Base-by-base conservation (phyloP, 148 eudicot species). In the Camellia granthamiana region DNA sequence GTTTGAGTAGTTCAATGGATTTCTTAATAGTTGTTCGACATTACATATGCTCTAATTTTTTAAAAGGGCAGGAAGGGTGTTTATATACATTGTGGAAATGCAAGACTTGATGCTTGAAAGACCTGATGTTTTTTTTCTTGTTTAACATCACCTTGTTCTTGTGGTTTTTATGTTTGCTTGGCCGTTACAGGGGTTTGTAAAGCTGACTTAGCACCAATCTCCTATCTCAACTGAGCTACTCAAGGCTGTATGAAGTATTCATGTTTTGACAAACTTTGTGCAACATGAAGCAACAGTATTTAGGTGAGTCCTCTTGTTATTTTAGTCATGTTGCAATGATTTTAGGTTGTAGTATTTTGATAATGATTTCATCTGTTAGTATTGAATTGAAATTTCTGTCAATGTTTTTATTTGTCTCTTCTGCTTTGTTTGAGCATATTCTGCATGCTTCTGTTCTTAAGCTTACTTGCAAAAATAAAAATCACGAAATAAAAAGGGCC, bases 281-380 rank as follows among this genome's bases (percentile, higher is more conserved):
- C 47, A 72, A 23, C 41, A 51, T 72, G 12, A 72, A 49, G 75
- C 60, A 72, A 15, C 59, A 43, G 52, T 16, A 72, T 72, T 72
- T 72, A 60, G 52, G 75, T 72, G 59, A 72, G 75, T 72, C 42
- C 60, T 3, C 16, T 49, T 7, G 30, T 23, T 49, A 49, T 71
- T 72, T 16, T 72, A 51, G 42, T 47, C 75, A 54, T 44, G 56
- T 70, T 43, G 54, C 51, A 70, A 70, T 70, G 11, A 18, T 2
- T 44, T 14, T 66, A 66, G 44, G 16, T 41, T 47, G 2, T 44
- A 5, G 14, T 46, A 3, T 18, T 44, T 13, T 70, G 11, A 42
- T n/a, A 70, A 70, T 11, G 55, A 44, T 23, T 70, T 44, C 74
- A 70, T 70, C 55, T 5, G 16, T 68, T 42, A 13, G 7, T 68